phyloP scores from a whole-genome alignment of 257 asterid genomes.

The Echites panduratus region DNA sequence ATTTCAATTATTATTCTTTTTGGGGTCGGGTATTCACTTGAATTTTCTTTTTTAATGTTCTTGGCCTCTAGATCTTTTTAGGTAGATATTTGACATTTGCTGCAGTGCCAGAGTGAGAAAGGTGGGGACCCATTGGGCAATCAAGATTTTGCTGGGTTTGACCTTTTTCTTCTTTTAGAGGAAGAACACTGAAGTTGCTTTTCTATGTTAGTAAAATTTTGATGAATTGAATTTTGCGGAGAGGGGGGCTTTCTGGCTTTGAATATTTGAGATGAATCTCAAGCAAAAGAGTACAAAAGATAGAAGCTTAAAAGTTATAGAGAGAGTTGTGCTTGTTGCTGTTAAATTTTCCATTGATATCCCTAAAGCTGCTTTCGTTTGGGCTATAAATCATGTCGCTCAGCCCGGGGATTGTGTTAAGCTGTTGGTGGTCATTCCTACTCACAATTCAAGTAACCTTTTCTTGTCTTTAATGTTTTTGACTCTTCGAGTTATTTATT shows the following conservation, averaged over 20 bases:
- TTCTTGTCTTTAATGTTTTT: neutral
- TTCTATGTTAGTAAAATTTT: neutral
- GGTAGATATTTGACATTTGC: constrained; percentile 2
- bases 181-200: neutral
- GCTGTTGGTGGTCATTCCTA: constrained; percentile 56
- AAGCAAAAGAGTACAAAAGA: constrained; percentile 38
- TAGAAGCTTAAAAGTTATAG: constrained; percentile 27
- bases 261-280: constrained; percentile 39
- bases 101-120: neutral
- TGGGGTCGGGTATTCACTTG: neutral
- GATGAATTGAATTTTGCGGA: neutral
- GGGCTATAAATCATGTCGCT: constrained; percentile 83
- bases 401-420: constrained; percentile 65
- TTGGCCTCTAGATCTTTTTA: neutral
- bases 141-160: neutral
- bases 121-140: neutral
- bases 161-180: neutral
- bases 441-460: constrained; percentile 48
- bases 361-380: constrained; percentile 55
- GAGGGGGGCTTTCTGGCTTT: neutral
- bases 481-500: neutral
- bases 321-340: constrained; percentile 56
- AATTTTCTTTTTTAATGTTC: neutral
- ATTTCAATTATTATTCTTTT: neutral
- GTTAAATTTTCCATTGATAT: constrained; percentile 62